These are phyloP conservation scores for Diaporthe sp. DNA, from an alignment of 2,329 filamentous ascomycete species.

Conservation along the genomic window DNA sequence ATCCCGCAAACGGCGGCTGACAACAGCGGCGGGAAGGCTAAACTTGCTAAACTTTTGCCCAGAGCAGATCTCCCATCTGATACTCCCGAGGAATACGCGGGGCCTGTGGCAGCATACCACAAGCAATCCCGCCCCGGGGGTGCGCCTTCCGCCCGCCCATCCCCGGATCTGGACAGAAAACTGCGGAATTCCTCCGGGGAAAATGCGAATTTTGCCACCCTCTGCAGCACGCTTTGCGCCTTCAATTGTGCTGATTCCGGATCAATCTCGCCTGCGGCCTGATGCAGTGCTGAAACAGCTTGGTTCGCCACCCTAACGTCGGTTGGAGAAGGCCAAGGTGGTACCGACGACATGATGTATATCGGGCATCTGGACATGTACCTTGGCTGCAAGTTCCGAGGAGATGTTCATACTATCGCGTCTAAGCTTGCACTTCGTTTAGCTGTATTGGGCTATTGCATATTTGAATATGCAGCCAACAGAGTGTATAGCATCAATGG, in stretches of 20 bases:
- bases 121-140: neutral
- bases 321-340: too few relatives aligned
- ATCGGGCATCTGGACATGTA: neutral
- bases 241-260: neutral
- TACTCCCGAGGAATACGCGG: neutral
- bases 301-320: neutral
- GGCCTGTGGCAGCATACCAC: too few relatives aligned
- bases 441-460: neutral
- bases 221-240: too few relatives aligned
- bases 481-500: neutral
- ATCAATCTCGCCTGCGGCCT: neutral
- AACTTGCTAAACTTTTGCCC: neutral
- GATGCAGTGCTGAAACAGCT: constrained; percentile 20
- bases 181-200: neutral
- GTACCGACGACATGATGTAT: neutral
- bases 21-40: neutral
- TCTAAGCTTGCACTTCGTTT: neutral
- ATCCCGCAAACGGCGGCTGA: constrained; percentile 1
- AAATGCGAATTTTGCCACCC: neutral
- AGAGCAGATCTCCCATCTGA: constrained; percentile 11
- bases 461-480: neutral
- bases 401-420: neutral
- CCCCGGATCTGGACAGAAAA: neutral
- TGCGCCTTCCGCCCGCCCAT: neutral
- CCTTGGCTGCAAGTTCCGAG: too few relatives aligned